These are phyloP conservation scores for Stentor coeruleus DNA, from an alignment of 73 alveolate genomes.

Conservation along the genomic window DNA sequence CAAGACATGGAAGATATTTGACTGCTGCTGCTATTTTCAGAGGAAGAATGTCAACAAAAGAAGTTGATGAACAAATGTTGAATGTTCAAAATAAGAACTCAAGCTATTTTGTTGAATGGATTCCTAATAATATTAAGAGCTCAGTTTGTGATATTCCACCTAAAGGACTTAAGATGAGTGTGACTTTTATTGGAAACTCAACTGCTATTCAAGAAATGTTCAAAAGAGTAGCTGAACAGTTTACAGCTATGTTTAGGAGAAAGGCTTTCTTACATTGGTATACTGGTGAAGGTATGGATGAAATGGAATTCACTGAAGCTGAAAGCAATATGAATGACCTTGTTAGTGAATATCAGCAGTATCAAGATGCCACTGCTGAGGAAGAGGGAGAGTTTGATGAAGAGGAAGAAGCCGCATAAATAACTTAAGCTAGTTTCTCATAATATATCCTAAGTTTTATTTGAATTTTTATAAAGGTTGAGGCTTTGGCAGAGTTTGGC, in stretches of 20 bases:
- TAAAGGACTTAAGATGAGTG: constrained; percentile 97
- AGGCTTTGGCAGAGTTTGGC: too few species aligned
- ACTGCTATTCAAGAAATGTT: constrained; percentile 95
- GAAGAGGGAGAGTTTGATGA: constrained; percentile 79
- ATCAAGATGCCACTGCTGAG: constrained; percentile 92
- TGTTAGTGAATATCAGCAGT: constrained; percentile 89
- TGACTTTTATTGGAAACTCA: constrained; percentile 91
- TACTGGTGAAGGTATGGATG: constrained; percentile 96
- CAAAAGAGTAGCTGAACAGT: constrained; percentile 97
- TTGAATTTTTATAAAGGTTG: too few species aligned
- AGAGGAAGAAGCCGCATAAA: constrained; percentile 78
- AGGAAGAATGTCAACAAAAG: constrained; percentile 96
- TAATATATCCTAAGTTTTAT: too few species aligned
- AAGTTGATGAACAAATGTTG: constrained; percentile 92
- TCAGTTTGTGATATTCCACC: constrained; percentile 97
- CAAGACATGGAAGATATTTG: constrained; percentile 94
- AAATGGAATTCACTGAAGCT: constrained; percentile 91
- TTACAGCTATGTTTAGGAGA: constrained; percentile 97
- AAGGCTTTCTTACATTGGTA: constrained; percentile 97
- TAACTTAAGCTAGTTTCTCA: too few species aligned
- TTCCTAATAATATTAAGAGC: constrained; percentile 86
- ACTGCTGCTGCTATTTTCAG: constrained; percentile 97
- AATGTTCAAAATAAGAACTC: constrained; percentile 91
- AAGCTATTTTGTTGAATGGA: constrained; percentile 94
- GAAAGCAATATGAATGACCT: constrained; percentile 94